A percentile compares a stretch with the other conserved stretches of the same genome.
phyloP scores from a whole-genome alignment of 2,329 filamentous ascomycete species.

The Aspergillus neoniger region DNA sequence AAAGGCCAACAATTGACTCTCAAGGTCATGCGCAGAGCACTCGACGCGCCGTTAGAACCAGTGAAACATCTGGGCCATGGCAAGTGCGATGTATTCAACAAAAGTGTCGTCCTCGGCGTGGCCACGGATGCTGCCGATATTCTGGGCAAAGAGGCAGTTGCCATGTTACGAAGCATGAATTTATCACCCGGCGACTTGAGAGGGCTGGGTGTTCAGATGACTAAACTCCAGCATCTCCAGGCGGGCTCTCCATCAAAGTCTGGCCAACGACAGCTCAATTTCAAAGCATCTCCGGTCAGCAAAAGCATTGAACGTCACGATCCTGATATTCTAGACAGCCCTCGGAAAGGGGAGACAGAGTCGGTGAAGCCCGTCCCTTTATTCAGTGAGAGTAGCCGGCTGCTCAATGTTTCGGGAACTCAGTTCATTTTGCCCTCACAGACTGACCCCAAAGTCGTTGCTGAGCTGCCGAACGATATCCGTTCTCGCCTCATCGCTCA shows the following conservation, averaged over 20 bases:
- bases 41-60: conserved; percentile 86
- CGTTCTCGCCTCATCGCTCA: conserved; percentile 71
- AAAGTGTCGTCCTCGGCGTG: conserved; percentile 78
- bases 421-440: conserved; percentile 88
- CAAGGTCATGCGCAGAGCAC: conserved; percentile 88
- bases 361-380: conserved; percentile 33
- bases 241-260: conserved; percentile 50
- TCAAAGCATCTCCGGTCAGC: conserved; percentile 53
- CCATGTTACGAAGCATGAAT: conserved; percentile 75
- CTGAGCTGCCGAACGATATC: conserved; percentile 82
- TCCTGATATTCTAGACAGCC: conserved; percentile 52
- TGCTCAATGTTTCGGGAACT: conserved; percentile 78
- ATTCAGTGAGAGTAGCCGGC: conserved; percentile 50
- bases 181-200: conserved; percentile 92
- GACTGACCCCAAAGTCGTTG: conserved; percentile 76
- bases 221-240: conserved; percentile 82
- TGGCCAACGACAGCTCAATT: conserved; percentile 75
- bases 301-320: conserved; percentile 38
- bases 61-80: conserved; percentile 93
- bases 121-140: conserved; percentile 73
- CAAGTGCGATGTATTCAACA: conserved; percentile 92
- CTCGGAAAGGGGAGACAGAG: conserved; percentile 39
- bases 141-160: conserved; percentile 80
- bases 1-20: conserved; percentile 87
- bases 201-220: conserved; percentile 89